These are phyloP conservation scores for Pyrenula aspistea DNA, from an alignment of 495 filamentous ascomycete species.

Conservation along the genomic window DNA sequence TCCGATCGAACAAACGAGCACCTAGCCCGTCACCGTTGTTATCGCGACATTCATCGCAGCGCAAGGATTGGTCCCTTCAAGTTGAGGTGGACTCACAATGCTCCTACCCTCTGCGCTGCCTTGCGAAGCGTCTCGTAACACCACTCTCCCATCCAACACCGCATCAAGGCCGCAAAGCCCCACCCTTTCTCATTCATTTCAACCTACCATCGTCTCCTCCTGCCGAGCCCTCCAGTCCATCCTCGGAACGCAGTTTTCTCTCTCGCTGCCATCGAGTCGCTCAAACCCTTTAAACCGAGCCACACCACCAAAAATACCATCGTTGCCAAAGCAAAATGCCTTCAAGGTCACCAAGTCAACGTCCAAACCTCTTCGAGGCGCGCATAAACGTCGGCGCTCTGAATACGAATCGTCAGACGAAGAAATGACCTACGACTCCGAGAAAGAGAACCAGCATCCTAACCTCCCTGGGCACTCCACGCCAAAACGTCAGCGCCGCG, in stretches of 20 bases:
- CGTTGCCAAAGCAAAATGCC: constrained; percentile 23
- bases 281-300: constrained; percentile 27
- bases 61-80: too few species aligned
- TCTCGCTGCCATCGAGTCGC: constrained; percentile 38
- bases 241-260: constrained; percentile 30
- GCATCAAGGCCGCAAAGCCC: constrained; percentile 3
- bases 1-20: too few species aligned
- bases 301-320: constrained; percentile 38
- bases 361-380: constrained; percentile 34
- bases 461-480: constrained; percentile 47
- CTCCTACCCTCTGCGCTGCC: constrained; percentile 59
- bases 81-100: too few species aligned
- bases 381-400: constrained; percentile 52
- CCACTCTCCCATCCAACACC: constrained; percentile 6
- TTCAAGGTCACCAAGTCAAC: constrained; percentile 38
- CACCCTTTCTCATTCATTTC: constrained; percentile 30
- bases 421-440: constrained; percentile 1
- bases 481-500: constrained; percentile 53
- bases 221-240: constrained; percentile 64
- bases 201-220: constrained; percentile 44
- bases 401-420: constrained; percentile 39
- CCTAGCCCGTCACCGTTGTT: too few species aligned
- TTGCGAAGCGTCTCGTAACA: constrained; percentile 47
- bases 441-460: constrained; percentile 9
- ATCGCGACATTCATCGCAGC: too few species aligned